Evolutionary conservation across 768 basidiomycete species (phyloP), one percentile per base, ranked within the genome.

Genomic region (Collybia mongolica): DNA sequence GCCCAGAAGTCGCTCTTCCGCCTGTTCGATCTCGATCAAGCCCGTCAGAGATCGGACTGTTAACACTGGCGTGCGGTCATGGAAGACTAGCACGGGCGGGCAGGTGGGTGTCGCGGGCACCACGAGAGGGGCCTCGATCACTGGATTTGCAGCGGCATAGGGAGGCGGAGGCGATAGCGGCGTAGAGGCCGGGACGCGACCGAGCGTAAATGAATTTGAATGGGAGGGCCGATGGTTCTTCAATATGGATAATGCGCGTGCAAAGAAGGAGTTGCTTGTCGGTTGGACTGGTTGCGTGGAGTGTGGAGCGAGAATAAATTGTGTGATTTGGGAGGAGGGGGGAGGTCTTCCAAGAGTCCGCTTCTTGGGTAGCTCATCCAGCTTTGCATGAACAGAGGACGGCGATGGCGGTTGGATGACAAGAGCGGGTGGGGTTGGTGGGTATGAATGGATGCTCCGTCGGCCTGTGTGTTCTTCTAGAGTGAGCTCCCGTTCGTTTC

Each of bases 31-130:
- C 61, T 87, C 86, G 35, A 92, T 66, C 28, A 82, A 46, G 4
- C 90, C 89, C 0, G 76, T 81, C 6, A 79, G 66, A 0, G 82
- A 80, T 2, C 75, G 67, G 15, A 84, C 73, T 1, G 80, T 81
- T 50, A 84, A 71, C 4, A 87, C 65, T 0, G 89, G 85, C 2
- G 90, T 91, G 29, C 70, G 81, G 61, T 92, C 90, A 48, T 83
- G 80, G 65, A 88, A 91, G 0, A 76, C 76, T 12, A 90, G 69
- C 12, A 91, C 66, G 3, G 83, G 77, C 9, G 44, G 68, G 47
- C 20, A 58, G 12, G 36, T 46, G 48, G 49, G 56, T 36, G 54
- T 28, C 11, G 57, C 55, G 3, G 56, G 46, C 6, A 49, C 44
- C 9, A 65, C 57, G 1, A 49, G 45, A 12, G 54, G 46, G 14